Percentiles rank a stretch among this genome's conserved stretches.
These are phyloP conservation scores for Mortierella sp. DNA, from an alignment of 371 early-diverging fungal species.

Conservation along the genomic window DNA sequence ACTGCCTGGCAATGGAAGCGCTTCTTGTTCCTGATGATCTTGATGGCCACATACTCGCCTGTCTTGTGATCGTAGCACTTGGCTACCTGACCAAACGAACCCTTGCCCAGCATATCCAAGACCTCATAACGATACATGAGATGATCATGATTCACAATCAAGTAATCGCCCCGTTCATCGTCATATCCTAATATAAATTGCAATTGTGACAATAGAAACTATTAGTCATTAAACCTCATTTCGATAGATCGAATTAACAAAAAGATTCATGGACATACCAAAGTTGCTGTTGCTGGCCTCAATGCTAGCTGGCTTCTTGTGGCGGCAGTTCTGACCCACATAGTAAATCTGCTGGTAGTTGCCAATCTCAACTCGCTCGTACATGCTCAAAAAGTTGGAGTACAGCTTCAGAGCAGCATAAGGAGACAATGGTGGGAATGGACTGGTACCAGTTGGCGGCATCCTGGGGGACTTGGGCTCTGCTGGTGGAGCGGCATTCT, in stretches of 20 bases:
- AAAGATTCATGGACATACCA: slow-evolving; percentile 51
- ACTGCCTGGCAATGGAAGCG: slow-evolving; percentile 95
- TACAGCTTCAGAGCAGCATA: slow-evolving; percentile 69
- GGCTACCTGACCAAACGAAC: slow-evolving; percentile 98
- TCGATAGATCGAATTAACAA: too few species aligned
- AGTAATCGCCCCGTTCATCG: slow-evolving; percentile 95
- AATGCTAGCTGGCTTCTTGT: slow-evolving; percentile 62
- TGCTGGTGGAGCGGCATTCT: background rate
- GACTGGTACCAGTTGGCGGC: slow-evolving; percentile 14
- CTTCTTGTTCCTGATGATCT: slow-evolving; percentile 95
- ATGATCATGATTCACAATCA: slow-evolving; percentile 88
- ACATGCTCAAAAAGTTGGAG: slow-evolving; percentile 72
- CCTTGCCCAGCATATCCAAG: slow-evolving; percentile 90
- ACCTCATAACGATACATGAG: slow-evolving; percentile 93
- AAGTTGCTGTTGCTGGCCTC: slow-evolving; percentile 65
- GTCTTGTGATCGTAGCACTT: slow-evolving; percentile 93
- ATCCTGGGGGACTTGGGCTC: slow-evolving; percentile 19
- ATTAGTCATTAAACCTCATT: too few species aligned
- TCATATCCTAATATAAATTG: slow-evolving; percentile 79
- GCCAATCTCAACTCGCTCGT: slow-evolving; percentile 87
- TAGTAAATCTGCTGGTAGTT: slow-evolving; percentile 87
- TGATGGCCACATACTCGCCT: slow-evolving; percentile 90
- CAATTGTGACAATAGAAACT: slow-evolving; percentile 53
- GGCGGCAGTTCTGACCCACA: slow-evolving; percentile 77
- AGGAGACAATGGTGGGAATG: slow-evolving; percentile 40